Base-by-base conservation (phyloP, 352 stramenopile species). In the Phytophthora cryptogea region DNA sequence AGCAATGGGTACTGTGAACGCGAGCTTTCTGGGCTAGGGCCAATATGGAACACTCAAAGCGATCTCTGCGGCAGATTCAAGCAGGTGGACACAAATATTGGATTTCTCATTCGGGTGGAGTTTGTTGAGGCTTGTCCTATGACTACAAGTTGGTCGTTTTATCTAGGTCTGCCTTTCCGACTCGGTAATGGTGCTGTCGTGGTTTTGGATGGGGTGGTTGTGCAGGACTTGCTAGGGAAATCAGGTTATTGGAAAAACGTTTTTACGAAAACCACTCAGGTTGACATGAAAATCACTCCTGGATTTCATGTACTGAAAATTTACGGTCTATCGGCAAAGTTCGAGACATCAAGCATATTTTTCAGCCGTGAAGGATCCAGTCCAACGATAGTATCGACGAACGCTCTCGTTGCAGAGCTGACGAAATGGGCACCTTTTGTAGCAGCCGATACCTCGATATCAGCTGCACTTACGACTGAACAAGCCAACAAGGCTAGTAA, bases 1-100 rank as follows among this genome's bases (percentile, higher is more conserved):
- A 84, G 69, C 41, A 74, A 84, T 13, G 78, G 78, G 0, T 86
- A 82, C 39, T 88, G 78, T 33, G 68, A 83, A 30, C 76, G 78
- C 1, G 60, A 83, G 44, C 47, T 88, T 5, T 59, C 62, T 43
- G 45, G 57, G 14, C 66, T 88, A n/a, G 63, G 69, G n/a, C 53
- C 56, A 20, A 62, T 86, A 11, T 39, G 54, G 13, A 86, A 88
- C 51, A 48, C 64, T n/a, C 69, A 76, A 23, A 72, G 51, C 31
- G 76, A 88, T 55, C 41, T 78, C 33, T 88, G 78, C 16, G 78
- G 76, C 2, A 66, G 76, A n/a, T 49, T 72, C 4, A 64, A 52
- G 17, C 62, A 83, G 58, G 54, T 83, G 14, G 62, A 54, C 20
- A 70, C 53, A 3, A 77, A 79, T 32, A 66, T 84, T 8, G 67